A percentile compares a stretch with the other conserved stretches of the same genome.
These are phyloP conservation scores for Zelopaecilomyces penicillatus DNA, from an alignment of 2,329 filamentous ascomycete species.

Conservation along the genomic window DNA sequence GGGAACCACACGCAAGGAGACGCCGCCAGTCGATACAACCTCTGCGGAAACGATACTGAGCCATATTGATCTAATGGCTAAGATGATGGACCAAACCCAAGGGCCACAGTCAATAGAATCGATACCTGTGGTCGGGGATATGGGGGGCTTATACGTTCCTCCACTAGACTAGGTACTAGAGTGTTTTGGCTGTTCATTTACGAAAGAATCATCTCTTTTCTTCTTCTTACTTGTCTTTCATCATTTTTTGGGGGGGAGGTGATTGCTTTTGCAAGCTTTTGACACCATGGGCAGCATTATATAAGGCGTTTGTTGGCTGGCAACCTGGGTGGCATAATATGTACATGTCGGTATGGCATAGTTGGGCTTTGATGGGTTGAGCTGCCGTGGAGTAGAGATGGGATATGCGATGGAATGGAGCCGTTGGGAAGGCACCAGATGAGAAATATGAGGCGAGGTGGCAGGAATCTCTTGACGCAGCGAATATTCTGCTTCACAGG, in stretches of 20 bases:
- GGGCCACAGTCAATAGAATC: constrained; percentile 18
- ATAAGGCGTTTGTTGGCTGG: no score
- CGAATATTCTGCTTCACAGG: no score
- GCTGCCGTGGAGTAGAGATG: no score
- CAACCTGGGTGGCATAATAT: no score
- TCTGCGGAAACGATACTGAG: constrained; percentile 28
- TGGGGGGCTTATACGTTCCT: constrained; percentile 20
- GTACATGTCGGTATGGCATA: no score
- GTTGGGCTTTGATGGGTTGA: no score
- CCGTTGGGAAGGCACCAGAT: no score
- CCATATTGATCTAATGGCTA: constrained; percentile 33
- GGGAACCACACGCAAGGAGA: constrained; percentile 43
- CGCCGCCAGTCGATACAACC: constrained; percentile 19
- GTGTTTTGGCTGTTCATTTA: background rate
- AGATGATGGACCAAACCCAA: constrained; percentile 23
- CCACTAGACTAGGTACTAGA: constrained; percentile 21
- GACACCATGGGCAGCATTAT: no score
- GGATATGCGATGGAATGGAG: no score
- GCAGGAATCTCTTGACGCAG: no score
- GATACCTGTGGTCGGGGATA: constrained; percentile 22
- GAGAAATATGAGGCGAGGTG: no score
- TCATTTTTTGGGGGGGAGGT: background rate
- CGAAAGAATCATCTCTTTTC: background rate
- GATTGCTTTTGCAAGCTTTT: background rate
- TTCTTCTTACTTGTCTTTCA: background rate